Evolutionary conservation across 2,329 filamentous ascomycete species (phyloP).

Genomic region (Graphiopsis chlorocephala): DNA sequence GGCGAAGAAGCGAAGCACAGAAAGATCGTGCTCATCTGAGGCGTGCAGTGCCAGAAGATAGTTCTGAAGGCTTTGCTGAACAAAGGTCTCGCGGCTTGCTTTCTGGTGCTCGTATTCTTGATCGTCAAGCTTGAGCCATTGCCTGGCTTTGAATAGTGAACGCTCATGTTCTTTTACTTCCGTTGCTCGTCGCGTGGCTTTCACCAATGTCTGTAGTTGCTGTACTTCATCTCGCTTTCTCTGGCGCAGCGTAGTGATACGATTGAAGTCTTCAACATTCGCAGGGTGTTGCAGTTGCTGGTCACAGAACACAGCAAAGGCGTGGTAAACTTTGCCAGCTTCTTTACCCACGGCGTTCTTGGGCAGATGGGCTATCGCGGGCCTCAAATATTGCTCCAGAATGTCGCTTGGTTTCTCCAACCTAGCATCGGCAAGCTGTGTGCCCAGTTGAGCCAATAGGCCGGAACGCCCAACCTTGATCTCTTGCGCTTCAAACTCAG

Average conservation of each 20-base stretch:
- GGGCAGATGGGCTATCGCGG: conserved; percentile 77
- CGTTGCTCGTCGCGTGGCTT: conserved; percentile 39
- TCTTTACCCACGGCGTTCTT: conserved; percentile 66
- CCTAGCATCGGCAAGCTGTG: conserved; percentile 83
- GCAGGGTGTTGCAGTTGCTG: conserved; percentile 87
- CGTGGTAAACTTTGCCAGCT: conserved; percentile 85
- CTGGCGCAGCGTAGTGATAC: conserved; percentile 74
- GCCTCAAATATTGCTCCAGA: conserved; percentile 78
- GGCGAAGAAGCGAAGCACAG: conserved; percentile 86
- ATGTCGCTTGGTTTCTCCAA: conserved; percentile 90
- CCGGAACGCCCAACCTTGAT: conserved; percentile 72
- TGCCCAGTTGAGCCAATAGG: conserved; percentile 80
- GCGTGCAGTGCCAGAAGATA: conserved; percentile 82
- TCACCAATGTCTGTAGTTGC: conserved; percentile 64
- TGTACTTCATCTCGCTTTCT: conserved; percentile 77
- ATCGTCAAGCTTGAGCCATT: conserved; percentile 87
- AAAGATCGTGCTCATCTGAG: conserved; percentile 84
- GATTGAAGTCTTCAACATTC: conserved; percentile 76
- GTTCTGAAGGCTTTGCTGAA: conserved; percentile 88
- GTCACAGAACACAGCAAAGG: conserved; percentile 94
- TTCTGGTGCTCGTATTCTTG: conserved; percentile 78
- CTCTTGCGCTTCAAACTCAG: conserved; percentile 64
- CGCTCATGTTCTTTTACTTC: conserved; percentile 56
- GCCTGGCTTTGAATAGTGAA: conserved; percentile 69
- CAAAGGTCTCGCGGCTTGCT: conserved; percentile 73